A percentile compares a stretch with the other conserved stretches of the same genome.
phyloP scores from a whole-genome alignment of 2,329 filamentous ascomycete species.

The Aulographum hederae region DNA sequence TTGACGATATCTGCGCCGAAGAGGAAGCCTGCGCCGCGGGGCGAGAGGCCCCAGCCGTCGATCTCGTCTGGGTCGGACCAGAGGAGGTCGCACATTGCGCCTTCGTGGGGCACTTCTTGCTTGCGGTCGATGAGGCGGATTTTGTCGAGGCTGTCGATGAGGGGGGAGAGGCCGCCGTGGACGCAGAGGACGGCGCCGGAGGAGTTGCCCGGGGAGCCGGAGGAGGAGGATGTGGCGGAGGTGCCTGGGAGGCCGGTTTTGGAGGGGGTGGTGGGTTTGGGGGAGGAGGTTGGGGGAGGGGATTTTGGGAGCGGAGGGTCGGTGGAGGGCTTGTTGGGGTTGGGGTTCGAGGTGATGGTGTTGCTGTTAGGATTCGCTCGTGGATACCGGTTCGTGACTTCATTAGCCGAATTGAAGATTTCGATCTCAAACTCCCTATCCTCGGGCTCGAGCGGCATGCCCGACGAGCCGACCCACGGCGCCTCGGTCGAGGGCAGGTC shows the following conservation, averaged over 20 bases:
- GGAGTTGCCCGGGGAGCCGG: constrained; percentile 32
- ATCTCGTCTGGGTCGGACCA: constrained; percentile 99
- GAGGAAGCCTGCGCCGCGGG: constrained; percentile 84
- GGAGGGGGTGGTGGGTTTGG: constrained; percentile 21
- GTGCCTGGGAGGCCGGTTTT: constrained; percentile 61
- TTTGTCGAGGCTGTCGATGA: constrained; percentile 88
- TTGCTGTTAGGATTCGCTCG: constrained; percentile 15
- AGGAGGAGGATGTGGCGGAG: constrained; percentile 53
- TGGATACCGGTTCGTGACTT: constrained; percentile 56
- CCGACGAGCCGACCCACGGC: constrained; percentile 17
- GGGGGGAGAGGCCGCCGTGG: constrained; percentile 77
- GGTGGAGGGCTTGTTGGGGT: background rate
- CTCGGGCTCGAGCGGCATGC: constrained; percentile 20
- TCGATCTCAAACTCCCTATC: constrained; percentile 79
- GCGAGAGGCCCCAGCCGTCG: constrained; percentile 88
- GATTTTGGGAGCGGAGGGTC: constrained; percentile 11
- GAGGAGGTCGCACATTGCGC: constrained; percentile 93
- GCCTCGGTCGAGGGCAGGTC: constrained; percentile 39
- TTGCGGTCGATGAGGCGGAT: constrained; percentile 90
- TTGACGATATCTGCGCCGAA: constrained; percentile 95
- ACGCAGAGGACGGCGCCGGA: constrained; percentile 85
- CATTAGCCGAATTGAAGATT: constrained; percentile 69
- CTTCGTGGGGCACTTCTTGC: constrained; percentile 95
- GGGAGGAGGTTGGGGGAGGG: constrained; percentile 19
- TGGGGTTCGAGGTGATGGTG: constrained; percentile 11